Percentiles rank a stretch among this genome's conserved stretches.
Conservation (phyloP, 2,329 filamentous ascomycete species). For the Pleomassaria siparia region DNA sequence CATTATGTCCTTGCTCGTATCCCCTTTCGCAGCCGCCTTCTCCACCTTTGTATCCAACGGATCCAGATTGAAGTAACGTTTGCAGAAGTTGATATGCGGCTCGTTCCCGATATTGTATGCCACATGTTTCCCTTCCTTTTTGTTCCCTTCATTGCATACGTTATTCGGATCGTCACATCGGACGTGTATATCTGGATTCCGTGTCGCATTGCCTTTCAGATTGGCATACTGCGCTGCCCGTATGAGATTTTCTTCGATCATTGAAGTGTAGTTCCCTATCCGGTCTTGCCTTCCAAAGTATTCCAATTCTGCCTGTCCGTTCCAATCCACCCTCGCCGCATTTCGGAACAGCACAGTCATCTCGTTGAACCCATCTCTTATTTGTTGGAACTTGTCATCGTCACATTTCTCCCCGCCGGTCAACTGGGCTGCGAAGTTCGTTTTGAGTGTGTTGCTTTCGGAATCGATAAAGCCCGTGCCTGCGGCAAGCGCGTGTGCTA, state of each 20-base stretch:
- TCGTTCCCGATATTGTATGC: slow-evolving; percentile 40
- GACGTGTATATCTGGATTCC: slow-evolving; percentile 35
- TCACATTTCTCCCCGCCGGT: slow-evolving; percentile 37
- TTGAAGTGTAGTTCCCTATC: slow-evolving; percentile 29
- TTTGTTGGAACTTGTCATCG: slow-evolving; percentile 25
- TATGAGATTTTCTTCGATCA: slow-evolving; percentile 30
- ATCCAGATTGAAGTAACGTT: slow-evolving; percentile 28
- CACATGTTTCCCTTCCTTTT: slow-evolving; percentile 30
- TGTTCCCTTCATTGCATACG: slow-evolving; percentile 27
- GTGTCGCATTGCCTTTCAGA: slow-evolving; percentile 21
- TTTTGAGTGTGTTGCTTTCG: slow-evolving; percentile 19
- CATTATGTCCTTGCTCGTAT: slow-evolving; percentile 25
- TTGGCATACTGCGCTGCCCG: slow-evolving; percentile 34
- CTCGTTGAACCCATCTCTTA: slow-evolving; percentile 34
- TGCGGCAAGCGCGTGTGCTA: slow-evolving; percentile 25
- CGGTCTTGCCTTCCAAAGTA: slow-evolving; percentile 28
- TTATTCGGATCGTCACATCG: slow-evolving; percentile 38
- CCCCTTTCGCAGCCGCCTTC: slow-evolving; percentile 23
- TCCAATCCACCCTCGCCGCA: slow-evolving; percentile 24
- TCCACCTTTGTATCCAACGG: slow-evolving; percentile 26
- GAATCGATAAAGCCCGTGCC: slow-evolving; percentile 24
- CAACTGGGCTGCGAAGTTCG: slow-evolving; percentile 22
- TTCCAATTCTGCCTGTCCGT: slow-evolving; percentile 25
- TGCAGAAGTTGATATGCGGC: slow-evolving; percentile 39
- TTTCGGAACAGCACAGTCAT: slow-evolving; percentile 35